Conservation (phyloP, 1,284 basidiomycete genomes). For the Bjerkandera adusta region DNA sequence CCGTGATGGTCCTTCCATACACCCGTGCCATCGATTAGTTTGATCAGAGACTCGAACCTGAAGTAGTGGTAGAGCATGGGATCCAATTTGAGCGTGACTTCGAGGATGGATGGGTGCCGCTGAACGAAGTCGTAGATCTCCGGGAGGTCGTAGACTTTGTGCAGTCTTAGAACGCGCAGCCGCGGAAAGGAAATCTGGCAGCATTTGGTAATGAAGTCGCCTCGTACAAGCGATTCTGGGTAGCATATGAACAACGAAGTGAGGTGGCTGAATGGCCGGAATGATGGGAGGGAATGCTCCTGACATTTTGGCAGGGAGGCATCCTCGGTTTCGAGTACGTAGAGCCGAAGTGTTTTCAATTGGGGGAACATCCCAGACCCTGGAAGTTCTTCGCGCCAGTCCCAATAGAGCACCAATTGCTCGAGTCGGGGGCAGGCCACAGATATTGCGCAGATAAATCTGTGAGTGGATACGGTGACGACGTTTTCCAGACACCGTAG, state of each 20-base stretch:
- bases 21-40: slow-evolving; percentile 14
- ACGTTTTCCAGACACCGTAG: background rate
- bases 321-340: background rate
- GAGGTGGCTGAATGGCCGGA: background rate
- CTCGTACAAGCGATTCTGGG: background rate
- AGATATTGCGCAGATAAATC: background rate
- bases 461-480: background rate
- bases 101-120: slow-evolving; percentile 9
- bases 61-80: no score
- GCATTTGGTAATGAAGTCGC: background rate
- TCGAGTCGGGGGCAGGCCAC: background rate
- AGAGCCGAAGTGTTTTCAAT: background rate
- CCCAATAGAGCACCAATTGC: background rate
- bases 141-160: background rate
- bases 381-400: background rate
- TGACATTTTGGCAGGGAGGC: no score
- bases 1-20: background rate
- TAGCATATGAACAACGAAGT: background rate
- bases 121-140: slow-evolving; percentile 10
- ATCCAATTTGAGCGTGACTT: slow-evolving; percentile 11
- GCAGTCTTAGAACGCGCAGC: slow-evolving; percentile 5
- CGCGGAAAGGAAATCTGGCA: slow-evolving; percentile 7
- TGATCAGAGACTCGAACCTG: slow-evolving; percentile 9
- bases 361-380: background rate
- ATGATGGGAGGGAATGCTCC: background rate